Evolutionary conservation across 305 asterid genomes (phyloP).

Genomic region (Fraxinus albicans): DNA sequence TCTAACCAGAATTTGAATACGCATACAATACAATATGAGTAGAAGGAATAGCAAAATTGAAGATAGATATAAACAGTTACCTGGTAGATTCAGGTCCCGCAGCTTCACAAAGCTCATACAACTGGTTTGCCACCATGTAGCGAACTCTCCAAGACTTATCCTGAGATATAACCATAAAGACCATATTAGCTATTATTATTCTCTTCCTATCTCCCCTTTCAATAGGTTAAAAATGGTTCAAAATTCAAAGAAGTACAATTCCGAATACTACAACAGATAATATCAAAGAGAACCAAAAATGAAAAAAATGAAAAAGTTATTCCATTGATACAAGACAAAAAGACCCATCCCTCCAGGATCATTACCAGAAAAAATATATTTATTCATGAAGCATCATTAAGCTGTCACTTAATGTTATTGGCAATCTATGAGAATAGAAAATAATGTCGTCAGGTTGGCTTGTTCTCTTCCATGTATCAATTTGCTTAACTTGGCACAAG

Average conservation of each 20-base stretch:
- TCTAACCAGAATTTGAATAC: neutral
- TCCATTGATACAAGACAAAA: neutral
- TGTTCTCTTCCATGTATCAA: neutral
- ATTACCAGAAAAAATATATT: neutral
- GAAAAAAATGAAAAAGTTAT: neutral
- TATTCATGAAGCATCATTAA: neutral
- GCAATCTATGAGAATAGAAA: neutral
- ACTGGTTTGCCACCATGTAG: constrained; percentile 79
- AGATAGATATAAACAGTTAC: constrained; percentile 32
- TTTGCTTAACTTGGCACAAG: neutral
- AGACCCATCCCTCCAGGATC: neutral
- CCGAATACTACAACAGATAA: neutral
- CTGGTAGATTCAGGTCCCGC: constrained; percentile 78
- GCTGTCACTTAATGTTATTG: neutral
- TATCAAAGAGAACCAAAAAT: neutral
- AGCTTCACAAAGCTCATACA: constrained; percentile 76
- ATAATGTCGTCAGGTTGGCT: neutral
- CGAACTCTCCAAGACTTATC: constrained; percentile 92
- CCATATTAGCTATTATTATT: neutral
- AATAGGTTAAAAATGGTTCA: neutral
- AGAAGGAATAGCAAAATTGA: constrained; percentile 6
- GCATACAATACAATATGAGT: neutral
- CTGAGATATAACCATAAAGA: constrained; percentile 34
- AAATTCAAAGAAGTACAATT: neutral
- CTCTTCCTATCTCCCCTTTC: neutral